Base-by-base conservation (phyloP, 2,329 filamentous ascomycete genomes). In the Xylariaceae sp. region DNA sequence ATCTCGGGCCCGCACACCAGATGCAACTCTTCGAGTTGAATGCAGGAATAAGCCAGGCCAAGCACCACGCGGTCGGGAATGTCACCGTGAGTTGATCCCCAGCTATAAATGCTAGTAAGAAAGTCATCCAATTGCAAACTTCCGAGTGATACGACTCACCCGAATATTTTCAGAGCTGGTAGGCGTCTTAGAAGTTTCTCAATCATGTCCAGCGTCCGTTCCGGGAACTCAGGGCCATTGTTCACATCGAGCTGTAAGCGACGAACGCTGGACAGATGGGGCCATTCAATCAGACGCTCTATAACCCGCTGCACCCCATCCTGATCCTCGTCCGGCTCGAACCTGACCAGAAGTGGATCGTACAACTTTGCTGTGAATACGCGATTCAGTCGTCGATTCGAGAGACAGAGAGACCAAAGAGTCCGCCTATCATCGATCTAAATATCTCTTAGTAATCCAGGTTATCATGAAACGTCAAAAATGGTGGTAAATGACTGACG, bases 321-420 rank as follows among this genome's bases (percentile, higher is more conserved):
- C 14, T 47, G 39, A 11, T 52, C 46, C 3, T 47, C 38, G 33
- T 39, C 33, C 10, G 45, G 33, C 11, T 43, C 36, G 22, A 52
- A 22, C 17, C 49, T 33, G 5, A 54, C 15, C 2, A 45, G 18
- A 11, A 49, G 18, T 10, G 19, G 46, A 17, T 54, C 49, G 3
- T 33, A 38, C 10, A 54, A 22, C 44, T 49, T 52, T 3, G 49
- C 9, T 6, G 49, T 52, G 46, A 54, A 54, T n/a, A 54, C 36
- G 33, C 46, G 42, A n/a, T 54, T 52, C 39, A 52, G 45, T 33
- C 46, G 39, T 45, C 52, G 46, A 18, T 18, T 52, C 0, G 52
- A 42, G 15, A 54, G 49, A 27, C 46, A 49, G 2, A 54, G 38
- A 5, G 52, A 45, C 49, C 52, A 49, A 32, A 54, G 47, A 1